Evolutionary conservation across 495 filamentous ascomycete genomes (phyloP).

Genomic region (Neurospora cerealis): DNA sequence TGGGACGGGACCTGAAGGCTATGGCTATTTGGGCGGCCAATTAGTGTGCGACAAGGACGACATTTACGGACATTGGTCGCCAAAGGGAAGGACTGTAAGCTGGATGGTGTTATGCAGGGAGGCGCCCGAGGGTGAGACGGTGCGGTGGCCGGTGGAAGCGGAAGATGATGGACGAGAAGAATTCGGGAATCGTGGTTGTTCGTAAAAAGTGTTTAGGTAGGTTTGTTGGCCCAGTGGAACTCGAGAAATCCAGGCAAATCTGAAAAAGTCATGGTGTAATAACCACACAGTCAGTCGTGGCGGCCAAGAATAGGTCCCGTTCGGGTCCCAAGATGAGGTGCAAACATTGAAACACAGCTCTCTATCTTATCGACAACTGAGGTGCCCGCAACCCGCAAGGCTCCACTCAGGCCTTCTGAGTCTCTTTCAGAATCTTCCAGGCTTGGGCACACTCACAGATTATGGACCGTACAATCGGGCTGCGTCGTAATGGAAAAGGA

Average conservation of each 20-base stretch:
- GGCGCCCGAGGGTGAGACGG: neutral
- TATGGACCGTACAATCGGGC: neutral
- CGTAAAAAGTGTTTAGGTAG: neutral
- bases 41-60: slow-evolving; percentile 18
- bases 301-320: neutral
- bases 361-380: neutral
- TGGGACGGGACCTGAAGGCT: neutral
- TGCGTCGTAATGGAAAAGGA: neutral
- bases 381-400: neutral
- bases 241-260: neutral
- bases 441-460: neutral
- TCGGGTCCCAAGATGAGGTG: neutral
- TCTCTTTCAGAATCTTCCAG: neutral
- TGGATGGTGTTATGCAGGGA: neutral
- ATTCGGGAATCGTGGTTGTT: neutral
- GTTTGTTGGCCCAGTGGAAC: neutral
- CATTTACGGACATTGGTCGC: slow-evolving; percentile 6
- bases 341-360: too few species aligned
- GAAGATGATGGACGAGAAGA: neutral
- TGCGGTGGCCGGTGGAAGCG: neutral
- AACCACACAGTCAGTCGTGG: neutral
- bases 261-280: neutral
- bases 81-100: neutral
- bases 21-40: slow-evolving; percentile 11
- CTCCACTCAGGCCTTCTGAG: neutral